Evolutionary conservation across 352 stramenopile genomes (phyloP).

Genomic region (Heterotrichella gracilis): DNA sequence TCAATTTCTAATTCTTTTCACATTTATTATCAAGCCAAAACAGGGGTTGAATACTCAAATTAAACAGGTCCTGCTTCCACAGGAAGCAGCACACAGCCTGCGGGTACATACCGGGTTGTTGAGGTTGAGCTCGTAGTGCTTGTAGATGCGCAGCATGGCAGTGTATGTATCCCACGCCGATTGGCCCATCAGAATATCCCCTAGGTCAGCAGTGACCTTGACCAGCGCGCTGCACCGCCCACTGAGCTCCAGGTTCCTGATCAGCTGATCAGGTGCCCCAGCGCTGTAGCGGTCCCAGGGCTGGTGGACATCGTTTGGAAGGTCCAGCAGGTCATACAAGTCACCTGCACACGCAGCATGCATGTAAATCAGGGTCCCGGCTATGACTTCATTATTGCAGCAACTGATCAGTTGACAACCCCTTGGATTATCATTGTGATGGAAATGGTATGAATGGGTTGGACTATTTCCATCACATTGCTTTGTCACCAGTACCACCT

Average conservation of each 20-base stretch:
- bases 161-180: constrained; percentile 33
- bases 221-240: constrained; percentile 32
- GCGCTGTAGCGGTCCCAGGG: not conserved
- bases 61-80: no score
- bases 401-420: no score
- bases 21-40: no score
- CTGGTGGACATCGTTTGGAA: no score
- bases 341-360: no score
- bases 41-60: no score
- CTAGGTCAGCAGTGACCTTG: constrained; percentile 28
- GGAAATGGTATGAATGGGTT: constrained; percentile 17
- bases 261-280: constrained; percentile 5
- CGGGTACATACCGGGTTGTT: constrained; percentile 16
- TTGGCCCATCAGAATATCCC: constrained; percentile 32
- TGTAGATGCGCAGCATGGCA: constrained; percentile 37
- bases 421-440: not conserved
- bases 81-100: no score
- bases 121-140: constrained; percentile 35
- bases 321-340: no score
- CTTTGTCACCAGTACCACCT: no score
- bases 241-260: not conserved
- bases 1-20: no score
- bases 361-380: no score
- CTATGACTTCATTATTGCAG: no score
- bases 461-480: constrained; percentile 15